Conservation (phyloP, 768 basidiomycete genomes). For the Tylopilus balloui region DNA sequence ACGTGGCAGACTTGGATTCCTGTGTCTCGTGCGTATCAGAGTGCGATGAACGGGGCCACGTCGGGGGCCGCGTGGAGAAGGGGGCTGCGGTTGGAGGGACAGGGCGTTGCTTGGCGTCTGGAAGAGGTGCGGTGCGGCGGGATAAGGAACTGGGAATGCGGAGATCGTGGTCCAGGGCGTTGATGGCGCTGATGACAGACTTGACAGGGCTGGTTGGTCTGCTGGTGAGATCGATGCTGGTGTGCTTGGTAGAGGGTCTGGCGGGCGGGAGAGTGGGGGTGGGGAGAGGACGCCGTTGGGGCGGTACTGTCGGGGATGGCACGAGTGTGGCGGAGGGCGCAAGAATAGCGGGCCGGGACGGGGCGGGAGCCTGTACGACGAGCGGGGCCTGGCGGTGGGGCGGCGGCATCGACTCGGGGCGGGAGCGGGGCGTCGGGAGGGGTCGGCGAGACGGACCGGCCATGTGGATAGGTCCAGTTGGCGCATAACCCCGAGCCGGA, state of each 20-base stretch:
- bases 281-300: slow-evolving; percentile 22
- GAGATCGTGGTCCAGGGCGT: slow-evolving; percentile 16
- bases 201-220: slow-evolving; percentile 22
- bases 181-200: slow-evolving; percentile 5
- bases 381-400: slow-evolving; percentile 14
- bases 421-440: slow-evolving; percentile 27
- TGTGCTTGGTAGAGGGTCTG: slow-evolving; percentile 14
- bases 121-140: slow-evolving; percentile 17
- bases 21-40: slow-evolving; percentile 8
- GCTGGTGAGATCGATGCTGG: slow-evolving; percentile 22
- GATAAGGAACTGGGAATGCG: slow-evolving; percentile 23
- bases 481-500: slow-evolving; percentile 2
- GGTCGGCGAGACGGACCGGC: slow-evolving; percentile 26
- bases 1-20: slow-evolving; percentile 36
- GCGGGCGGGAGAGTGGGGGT: slow-evolving; percentile 8
- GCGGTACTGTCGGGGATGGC: slow-evolving; percentile 11
- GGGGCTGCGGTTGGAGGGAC: background rate
- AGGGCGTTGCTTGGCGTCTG: slow-evolving; percentile 4
- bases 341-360: slow-evolving; percentile 30
- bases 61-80: slow-evolving; percentile 11
- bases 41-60: slow-evolving; percentile 9
- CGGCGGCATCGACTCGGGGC: slow-evolving; percentile 26
- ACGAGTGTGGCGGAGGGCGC: slow-evolving; percentile 18
- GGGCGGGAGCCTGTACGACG: slow-evolving; percentile 30
- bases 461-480: slow-evolving; percentile 11